Percentiles rank a stretch among this genome's conserved stretches.
These are phyloP conservation scores for Populus tremula DNA, from an alignment of 345 rosid genomes.

Conservation along the genomic window DNA sequence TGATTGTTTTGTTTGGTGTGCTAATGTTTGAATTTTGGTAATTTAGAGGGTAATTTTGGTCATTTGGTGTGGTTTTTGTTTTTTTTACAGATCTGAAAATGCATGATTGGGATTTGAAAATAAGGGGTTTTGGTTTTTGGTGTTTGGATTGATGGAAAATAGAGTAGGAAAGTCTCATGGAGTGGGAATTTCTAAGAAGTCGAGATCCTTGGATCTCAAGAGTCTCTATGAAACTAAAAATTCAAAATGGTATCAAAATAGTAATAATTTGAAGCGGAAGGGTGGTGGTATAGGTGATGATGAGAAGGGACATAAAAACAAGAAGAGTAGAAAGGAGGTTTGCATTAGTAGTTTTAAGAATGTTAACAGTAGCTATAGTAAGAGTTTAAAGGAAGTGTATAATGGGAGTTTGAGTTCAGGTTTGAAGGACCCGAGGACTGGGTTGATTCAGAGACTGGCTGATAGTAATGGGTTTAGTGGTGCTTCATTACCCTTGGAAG, in stretches of 20 bases:
- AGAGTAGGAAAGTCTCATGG: conserved; percentile 66
- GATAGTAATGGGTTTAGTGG: conserved; percentile 41
- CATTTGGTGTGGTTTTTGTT: conserved; percentile 16
- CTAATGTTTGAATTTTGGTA: conserved; percentile 7
- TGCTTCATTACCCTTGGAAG: conserved; percentile 48
- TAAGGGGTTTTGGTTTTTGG: conserved; percentile 31
- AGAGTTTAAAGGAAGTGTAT: conserved; percentile 46
- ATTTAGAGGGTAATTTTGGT: conserved; percentile 15
- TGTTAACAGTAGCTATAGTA: conserved; percentile 29
- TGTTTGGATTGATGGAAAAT: conserved; percentile 73
- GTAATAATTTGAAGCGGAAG: conserved; percentile 60
- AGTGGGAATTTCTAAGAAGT: conserved; percentile 62
- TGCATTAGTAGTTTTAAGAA: conserved; percentile 52
- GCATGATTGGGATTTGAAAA: conserved; percentile 42
- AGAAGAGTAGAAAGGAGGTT: conserved; percentile 59
- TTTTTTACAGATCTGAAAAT: conserved; percentile 62
- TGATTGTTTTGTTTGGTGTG: conserved; percentile 15
- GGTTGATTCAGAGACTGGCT: conserved; percentile 37
- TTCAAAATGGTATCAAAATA: conserved; percentile 40
- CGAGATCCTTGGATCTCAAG: conserved; percentile 91
- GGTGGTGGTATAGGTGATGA: conserved; percentile 29
- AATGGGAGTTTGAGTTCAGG: conserved; percentile 37
- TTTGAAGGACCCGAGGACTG: conserved; percentile 37
- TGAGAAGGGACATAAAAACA: conserved; percentile 50
- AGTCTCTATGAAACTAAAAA: conserved; percentile 58